A percentile compares a stretch with the other conserved stretches of the same genome.
These are phyloP conservation scores for Neocallimastix lanati DNA, from an alignment of 192 early-diverging fungal species.

Conservation along the genomic window DNA sequence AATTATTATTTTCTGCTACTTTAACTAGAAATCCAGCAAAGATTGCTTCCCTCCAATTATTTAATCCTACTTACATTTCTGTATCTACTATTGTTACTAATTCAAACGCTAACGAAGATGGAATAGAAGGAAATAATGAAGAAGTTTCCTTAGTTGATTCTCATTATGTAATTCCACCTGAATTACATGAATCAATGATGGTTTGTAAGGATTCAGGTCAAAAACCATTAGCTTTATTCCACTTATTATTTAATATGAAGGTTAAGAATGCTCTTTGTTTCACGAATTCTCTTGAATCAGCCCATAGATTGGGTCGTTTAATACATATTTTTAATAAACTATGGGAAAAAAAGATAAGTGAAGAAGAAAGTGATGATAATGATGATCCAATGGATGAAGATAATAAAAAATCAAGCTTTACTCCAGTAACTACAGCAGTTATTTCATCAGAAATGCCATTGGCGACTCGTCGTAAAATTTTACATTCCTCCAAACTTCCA, in stretches of 20 bases:
- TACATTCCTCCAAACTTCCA: not conserved
- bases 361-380: not conserved
- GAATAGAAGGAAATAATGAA: slow-evolving; percentile 15
- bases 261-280: slow-evolving; percentile 54
- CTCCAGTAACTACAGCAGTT: not conserved
- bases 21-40: slow-evolving; percentile 84
- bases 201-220: slow-evolving; percentile 37
- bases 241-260: slow-evolving; percentile 47
- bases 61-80: slow-evolving; percentile 66
- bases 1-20: slow-evolving; percentile 90
- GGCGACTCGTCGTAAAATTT: not conserved
- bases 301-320: slow-evolving; percentile 59
- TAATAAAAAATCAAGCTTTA: not conserved
- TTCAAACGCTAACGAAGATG: slow-evolving; percentile 10
- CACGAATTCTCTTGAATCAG: slow-evolving; percentile 76
- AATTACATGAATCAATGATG: slow-evolving; percentile 49
- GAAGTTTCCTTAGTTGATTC: slow-evolving; percentile 9
- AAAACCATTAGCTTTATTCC: slow-evolving; percentile 72
- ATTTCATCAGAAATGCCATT: not conserved
- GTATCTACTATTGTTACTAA: slow-evolving; percentile 12
- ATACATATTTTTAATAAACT: slow-evolving; percentile 35
- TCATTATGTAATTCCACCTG: slow-evolving; percentile 17
- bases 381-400: too few relatives aligned
- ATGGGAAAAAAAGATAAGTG: not conserved
- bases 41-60: slow-evolving; percentile 63